Base-by-base conservation (phyloP, 768 basidiomycete genomes). In the Coprinopsis sp. region DNA sequence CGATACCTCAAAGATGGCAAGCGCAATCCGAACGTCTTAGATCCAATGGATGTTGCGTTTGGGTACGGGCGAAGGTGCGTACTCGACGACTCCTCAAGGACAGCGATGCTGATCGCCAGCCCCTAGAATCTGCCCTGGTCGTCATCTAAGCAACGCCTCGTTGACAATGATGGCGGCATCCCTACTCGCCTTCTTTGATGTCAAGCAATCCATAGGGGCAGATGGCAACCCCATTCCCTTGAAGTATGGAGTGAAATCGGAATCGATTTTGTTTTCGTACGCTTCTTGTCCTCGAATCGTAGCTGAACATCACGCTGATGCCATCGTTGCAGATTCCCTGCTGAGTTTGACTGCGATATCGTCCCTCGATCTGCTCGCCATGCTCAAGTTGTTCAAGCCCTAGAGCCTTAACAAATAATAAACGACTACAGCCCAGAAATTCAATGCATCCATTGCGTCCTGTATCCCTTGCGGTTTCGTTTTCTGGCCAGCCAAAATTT, bases 71-170 rank as follows among this genome's bases (percentile, higher is more conserved):
- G 63, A 30, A 54, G 63, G 56, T 38, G 16, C 7, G 45, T 38
- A 6, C 10, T 6, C 23, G 12, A 10, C 38, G 6, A 10, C 12
- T 39, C 11, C 8, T 6, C 40, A 10, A 5, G 4, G 6, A n/a
- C 7, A 18, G 21, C 18, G 14, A 24, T 14, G n/a, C 14, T 24
- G 23, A n/a, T n/a, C n/a, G n/a, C n/a, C n/a, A n/a, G n/a, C n/a
- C 19, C 38, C 13, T 30, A 64, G 60, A 24, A 51, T 70, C 3
- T 74, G 73, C 44, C 68, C 73, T 14, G 77, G 75, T 4, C 58
- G 65, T 22, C 44, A 70, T 37, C 52, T 79, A 25, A 74, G 70
- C 4, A 69, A 74, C n/a, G 61, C 65, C 1, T 70, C 66, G 13
- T 10, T 74, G 23, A 68, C 65, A 56, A 46, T 52, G 23, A 47